Evolutionary conservation across 2,329 filamentous ascomycete species (phyloP).

Genomic region (Moelleriella libera): DNA sequence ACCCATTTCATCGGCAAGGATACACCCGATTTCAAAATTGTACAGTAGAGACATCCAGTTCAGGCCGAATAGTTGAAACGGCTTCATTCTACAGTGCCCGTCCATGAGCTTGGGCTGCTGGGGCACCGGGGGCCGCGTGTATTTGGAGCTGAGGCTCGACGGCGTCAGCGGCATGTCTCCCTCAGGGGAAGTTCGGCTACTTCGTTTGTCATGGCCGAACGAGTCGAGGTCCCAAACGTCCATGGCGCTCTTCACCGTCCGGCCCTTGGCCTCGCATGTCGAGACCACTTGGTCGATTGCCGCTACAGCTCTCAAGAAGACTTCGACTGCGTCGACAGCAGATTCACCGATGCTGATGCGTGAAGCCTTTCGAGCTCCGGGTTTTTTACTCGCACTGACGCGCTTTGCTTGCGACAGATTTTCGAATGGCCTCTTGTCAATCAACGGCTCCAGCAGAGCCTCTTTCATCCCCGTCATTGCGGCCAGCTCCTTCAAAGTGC

Average conservation of each 20-base stretch:
- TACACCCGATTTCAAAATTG: slow-evolving; percentile 66
- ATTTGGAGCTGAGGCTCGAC: slow-evolving; percentile 19
- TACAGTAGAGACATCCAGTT: slow-evolving; percentile 90
- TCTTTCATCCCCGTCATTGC: slow-evolving; percentile 68
- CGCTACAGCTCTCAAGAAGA: slow-evolving; percentile 68
- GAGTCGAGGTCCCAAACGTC: slow-evolving; percentile 34
- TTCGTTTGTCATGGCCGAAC: slow-evolving; percentile 25
- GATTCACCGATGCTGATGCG: slow-evolving; percentile 36
- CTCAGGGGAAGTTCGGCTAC: slow-evolving; percentile 15
- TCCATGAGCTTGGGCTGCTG: slow-evolving; percentile 67
- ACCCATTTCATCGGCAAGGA: slow-evolving; percentile 95
- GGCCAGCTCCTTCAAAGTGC: slow-evolving; percentile 58
- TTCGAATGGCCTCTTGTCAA: slow-evolving; percentile 62
- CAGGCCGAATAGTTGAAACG: slow-evolving; percentile 85
- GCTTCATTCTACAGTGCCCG: slow-evolving; percentile 64
- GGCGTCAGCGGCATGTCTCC: slow-evolving; percentile 27
- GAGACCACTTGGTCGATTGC: slow-evolving; percentile 73
- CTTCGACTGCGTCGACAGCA: slow-evolving; percentile 38
- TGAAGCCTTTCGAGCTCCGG: slow-evolving; percentile 29
- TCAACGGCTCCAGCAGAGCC: slow-evolving; percentile 52
- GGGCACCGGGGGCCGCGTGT: slow-evolving; percentile 28
- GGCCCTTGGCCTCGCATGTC: slow-evolving; percentile 60
- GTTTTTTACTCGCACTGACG: slow-evolving; percentile 40
- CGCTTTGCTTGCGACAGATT: slow-evolving; percentile 50
- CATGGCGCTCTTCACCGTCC: slow-evolving; percentile 32